phyloP scores from a whole-genome alignment of 805 yeast species.

The Wickerhamomyces sydowiorum region DNA sequence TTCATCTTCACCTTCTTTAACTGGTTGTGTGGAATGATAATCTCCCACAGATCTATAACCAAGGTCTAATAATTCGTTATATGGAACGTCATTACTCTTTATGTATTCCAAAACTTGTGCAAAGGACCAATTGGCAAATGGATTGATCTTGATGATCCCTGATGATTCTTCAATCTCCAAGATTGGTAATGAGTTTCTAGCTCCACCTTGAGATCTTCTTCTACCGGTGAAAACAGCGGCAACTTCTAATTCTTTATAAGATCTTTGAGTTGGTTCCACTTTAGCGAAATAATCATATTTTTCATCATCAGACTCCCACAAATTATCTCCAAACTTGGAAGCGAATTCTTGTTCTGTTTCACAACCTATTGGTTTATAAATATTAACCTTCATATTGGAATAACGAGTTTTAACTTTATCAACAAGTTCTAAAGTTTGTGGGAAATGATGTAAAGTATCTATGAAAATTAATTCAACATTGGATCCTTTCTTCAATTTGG shows the following conservation, averaged over 20 bases:
- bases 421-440: constrained; percentile 82
- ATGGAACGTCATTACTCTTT: constrained; percentile 69
- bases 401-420: constrained; percentile 52
- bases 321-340: constrained; percentile 58
- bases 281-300: constrained; percentile 82
- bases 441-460: constrained; percentile 90
- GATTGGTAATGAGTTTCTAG: constrained; percentile 63
- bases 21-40: constrained; percentile 91
- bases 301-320: constrained; percentile 82
- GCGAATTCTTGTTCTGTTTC: constrained; percentile 58
- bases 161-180: constrained; percentile 69
- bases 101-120: constrained; percentile 64
- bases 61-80: constrained; percentile 73
- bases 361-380: constrained; percentile 61
- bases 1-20: constrained; percentile 88
- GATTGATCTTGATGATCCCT: constrained; percentile 80
- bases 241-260: constrained; percentile 68
- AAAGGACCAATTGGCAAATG: constrained; percentile 81
- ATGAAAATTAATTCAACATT: constrained; percentile 75
- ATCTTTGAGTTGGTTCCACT: constrained; percentile 88
- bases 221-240: constrained; percentile 89
- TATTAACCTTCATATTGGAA: constrained; percentile 47
- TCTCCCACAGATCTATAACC: constrained; percentile 94
- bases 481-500: constrained; percentile 37
- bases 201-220: constrained; percentile 85